Base-by-base conservation (phyloP, 2,329 filamentous ascomycete species). In the Aureobasidium mangrovei region DNA sequence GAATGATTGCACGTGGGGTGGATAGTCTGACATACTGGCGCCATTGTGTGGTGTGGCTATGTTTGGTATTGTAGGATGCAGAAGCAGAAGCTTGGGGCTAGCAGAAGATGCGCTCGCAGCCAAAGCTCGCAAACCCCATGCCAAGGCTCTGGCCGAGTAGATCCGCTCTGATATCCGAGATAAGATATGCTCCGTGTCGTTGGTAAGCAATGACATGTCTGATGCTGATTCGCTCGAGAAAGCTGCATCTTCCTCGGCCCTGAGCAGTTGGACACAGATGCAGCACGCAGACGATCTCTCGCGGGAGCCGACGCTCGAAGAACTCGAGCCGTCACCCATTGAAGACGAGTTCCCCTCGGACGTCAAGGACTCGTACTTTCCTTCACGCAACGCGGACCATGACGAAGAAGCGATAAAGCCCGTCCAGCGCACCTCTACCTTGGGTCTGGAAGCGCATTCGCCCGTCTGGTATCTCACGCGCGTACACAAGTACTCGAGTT, bases 401-500 rank as follows among this genome's bases (percentile, higher is more conserved):
- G 49, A 44, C 53, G 70, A 68, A 56, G 59, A 67, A 72, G 55
- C 38, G 40, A 56, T 33, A 51, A 53, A 45, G 39, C 55, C 51
- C 12, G 10, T 54, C 33, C 41, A 59, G 39, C 65, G 65, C 24
- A 68, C 72, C 28, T 67, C 72, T 29, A 70, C 70, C n/a, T 60
- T 77, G 4, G 73, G 75, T 2, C 74, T 91, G 26, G 84, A 85
- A 42, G 77, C 82, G n/a, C 83, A 83, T 63, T 81, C 84, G 7
- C 77, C 86, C 55, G 81, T 87, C 64, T 91, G 83, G 71, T 93
- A 91, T 71, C 74, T 94, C 52, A 78, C 78, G 4, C 81, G 86
- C 45, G 77, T 93, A 35, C 93, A 97, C 69, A 85, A 83, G 68
- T 95, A 95, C 75, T 93, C 89, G 1, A 89, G 86, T 61, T 94